Conservation (phyloP, 2,329 filamentous ascomycete genomes). For the Arthrobotrys entomopaga region DNA sequence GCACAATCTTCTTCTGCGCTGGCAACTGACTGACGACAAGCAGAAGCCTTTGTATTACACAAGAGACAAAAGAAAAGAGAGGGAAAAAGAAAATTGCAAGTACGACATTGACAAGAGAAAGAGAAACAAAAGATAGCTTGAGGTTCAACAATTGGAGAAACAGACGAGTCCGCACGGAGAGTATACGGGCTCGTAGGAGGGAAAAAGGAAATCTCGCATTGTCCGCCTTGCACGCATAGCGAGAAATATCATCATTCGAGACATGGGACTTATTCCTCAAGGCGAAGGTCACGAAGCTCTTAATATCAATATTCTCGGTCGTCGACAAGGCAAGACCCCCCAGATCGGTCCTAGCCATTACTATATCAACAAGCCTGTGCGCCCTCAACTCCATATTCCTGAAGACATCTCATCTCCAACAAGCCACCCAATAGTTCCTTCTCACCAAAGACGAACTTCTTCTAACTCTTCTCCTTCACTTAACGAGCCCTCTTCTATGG, state of each 20-base stretch:
- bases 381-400: constrained; percentile 40
- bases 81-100: constrained; percentile 14
- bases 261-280: constrained; percentile 39
- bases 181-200: neutral
- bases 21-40: constrained; percentile 42
- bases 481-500: constrained; percentile 34
- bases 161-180: constrained; percentile 16
- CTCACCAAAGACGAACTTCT: constrained; percentile 22
- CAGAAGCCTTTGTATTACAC: constrained; percentile 50
- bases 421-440: constrained; percentile 28
- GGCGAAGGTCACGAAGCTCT: constrained; percentile 35
- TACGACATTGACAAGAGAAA: constrained; percentile 5
- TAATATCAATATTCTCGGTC: constrained; percentile 23
- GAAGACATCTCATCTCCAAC: constrained; percentile 27
- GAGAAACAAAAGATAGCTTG: constrained; percentile 7
- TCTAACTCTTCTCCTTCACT: constrained; percentile 26
- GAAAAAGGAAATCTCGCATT: constrained; percentile 30
- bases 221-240: constrained; percentile 35
- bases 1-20: constrained; percentile 51
- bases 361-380: constrained; percentile 33
- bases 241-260: constrained; percentile 24
- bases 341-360: constrained; percentile 37
- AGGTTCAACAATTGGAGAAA: constrained; percentile 8
- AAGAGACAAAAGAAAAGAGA: constrained; percentile 26
- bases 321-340: constrained; percentile 13